A percentile compares a stretch with the other conserved stretches of the same genome.
These are phyloP conservation scores for Erysimum pusillum DNA, from an alignment of 441 rosid species.

Conservation along the genomic window DNA sequence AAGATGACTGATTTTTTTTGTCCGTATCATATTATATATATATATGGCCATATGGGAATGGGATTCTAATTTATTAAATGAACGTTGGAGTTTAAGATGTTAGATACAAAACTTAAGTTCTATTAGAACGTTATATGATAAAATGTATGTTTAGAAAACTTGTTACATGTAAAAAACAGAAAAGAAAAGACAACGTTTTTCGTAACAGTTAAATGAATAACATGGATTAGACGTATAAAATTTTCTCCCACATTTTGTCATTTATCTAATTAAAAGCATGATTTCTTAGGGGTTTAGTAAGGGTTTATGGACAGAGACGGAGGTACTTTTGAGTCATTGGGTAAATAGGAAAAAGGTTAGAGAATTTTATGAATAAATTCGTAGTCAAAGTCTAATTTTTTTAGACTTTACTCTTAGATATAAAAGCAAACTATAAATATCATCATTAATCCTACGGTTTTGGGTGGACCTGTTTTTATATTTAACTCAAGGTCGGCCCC, in stretches of 20 bases:
- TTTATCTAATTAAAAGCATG: background rate
- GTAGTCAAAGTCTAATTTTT: slow-evolving; percentile 17
- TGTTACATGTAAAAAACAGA: too few species aligned
- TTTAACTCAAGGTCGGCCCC: slow-evolving; percentile 41
- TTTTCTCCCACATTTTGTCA: background rate
- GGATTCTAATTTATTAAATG: too few species aligned
- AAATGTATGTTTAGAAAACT: too few species aligned
- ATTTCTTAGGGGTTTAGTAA: background rate
- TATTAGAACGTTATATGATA: too few species aligned
- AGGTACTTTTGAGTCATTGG: slow-evolving; percentile 13
- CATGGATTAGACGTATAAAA: background rate
- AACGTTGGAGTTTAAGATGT: too few species aligned
- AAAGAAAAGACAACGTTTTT: too few species aligned
- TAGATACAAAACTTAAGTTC: too few species aligned
- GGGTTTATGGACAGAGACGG: slow-evolving; percentile 6
- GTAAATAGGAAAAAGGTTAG: background rate
- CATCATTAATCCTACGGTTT: slow-evolving; percentile 44
- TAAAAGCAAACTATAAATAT: slow-evolving; percentile 8
- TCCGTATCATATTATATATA: too few species aligned
- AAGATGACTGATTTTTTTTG: too few species aligned
- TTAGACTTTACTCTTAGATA: slow-evolving; percentile 14
- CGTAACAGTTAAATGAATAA: too few species aligned
- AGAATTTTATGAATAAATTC: slow-evolving; percentile 18
- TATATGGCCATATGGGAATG: too few species aligned
- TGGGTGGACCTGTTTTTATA: slow-evolving; percentile 39